Conservation (phyloP, 345 rosid genomes). For the Angophora floribunda region DNA sequence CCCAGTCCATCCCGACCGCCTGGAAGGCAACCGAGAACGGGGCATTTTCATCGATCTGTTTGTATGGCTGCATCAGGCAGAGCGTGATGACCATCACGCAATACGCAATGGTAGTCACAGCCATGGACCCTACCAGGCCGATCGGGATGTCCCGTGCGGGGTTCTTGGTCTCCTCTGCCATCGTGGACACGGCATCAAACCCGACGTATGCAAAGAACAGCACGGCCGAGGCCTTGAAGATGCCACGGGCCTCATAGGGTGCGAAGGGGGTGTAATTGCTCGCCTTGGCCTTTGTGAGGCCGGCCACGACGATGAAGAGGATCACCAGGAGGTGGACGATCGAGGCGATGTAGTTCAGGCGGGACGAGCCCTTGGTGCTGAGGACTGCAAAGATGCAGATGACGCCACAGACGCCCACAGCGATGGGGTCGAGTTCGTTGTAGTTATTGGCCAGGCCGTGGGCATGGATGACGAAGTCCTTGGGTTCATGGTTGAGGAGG, state of each 20-base stretch:
- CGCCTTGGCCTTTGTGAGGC: constrained; percentile 24
- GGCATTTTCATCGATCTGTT: constrained; percentile 9
- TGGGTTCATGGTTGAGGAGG: constrained; percentile 45
- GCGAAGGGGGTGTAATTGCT: constrained; percentile 14
- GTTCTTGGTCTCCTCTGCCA: constrained; percentile 44
- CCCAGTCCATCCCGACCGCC: constrained; percentile 30
- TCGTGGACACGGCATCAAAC: constrained; percentile 34
- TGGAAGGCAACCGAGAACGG: constrained; percentile 32
- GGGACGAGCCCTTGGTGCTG: constrained; percentile 43
- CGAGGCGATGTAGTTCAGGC: constrained; percentile 34
- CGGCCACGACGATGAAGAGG: constrained; percentile 32
- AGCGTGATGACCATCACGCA: constrained; percentile 15
- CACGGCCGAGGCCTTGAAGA: constrained; percentile 25
- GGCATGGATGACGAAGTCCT: constrained; percentile 36
- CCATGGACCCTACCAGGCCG: constrained; percentile 34
- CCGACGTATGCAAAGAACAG: constrained; percentile 40
- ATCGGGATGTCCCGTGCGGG: constrained; percentile 31
- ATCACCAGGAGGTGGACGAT: constrained; percentile 22
- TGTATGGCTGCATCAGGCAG: constrained; percentile 25
- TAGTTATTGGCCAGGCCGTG: constrained; percentile 13
- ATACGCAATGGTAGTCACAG: constrained; percentile 3
- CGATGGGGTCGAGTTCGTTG: constrained; percentile 29
- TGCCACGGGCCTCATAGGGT: constrained; percentile 19
- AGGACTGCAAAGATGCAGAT: constrained; percentile 30
- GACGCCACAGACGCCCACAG: constrained; percentile 9